phyloP scores from a whole-genome alignment of 306 rosid species.

The Quercus alba region DNA sequence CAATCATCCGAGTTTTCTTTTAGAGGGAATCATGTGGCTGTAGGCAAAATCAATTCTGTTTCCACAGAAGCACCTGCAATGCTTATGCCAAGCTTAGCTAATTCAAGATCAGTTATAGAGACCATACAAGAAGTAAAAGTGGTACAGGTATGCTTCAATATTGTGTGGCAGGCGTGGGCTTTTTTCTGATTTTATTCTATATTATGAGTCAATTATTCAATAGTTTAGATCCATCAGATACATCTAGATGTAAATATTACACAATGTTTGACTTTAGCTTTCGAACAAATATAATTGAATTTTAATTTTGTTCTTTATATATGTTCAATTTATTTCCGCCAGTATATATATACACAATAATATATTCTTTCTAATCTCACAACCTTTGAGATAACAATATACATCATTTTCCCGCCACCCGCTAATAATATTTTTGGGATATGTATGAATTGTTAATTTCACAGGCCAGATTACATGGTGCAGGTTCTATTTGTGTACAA shows the following conservation, averaged over 20 bases:
- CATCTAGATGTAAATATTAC: neutral
- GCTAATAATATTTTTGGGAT: neutral
- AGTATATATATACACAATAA: too few species aligned
- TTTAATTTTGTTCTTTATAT: neutral
- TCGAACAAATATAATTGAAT: neutral
- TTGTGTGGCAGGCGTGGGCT: neutral
- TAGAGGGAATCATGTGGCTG: constrained; percentile 34
- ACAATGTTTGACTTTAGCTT: neutral
- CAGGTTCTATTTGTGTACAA: too few species aligned
- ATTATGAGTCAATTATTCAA: neutral
- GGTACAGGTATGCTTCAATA: constrained; percentile 57
- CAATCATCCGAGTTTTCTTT: constrained; percentile 51
- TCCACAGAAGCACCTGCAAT: constrained; percentile 77
- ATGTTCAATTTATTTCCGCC: neutral
- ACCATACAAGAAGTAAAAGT: constrained; percentile 83
- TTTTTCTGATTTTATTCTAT: neutral
- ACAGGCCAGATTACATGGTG: neutral
- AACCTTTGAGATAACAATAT: neutral
- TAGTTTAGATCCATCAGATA: neutral
- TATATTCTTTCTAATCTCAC: neutral
- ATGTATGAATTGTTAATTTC: neutral
- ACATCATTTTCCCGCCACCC: neutral
- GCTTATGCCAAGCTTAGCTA: constrained; percentile 62
- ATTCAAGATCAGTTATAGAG: constrained; percentile 67
- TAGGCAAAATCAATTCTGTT: constrained; percentile 28